These are phyloP conservation scores for Kalanchoe fedtschenkoi DNA, from an alignment of 164 flowering plant species.

Conservation along the genomic window DNA sequence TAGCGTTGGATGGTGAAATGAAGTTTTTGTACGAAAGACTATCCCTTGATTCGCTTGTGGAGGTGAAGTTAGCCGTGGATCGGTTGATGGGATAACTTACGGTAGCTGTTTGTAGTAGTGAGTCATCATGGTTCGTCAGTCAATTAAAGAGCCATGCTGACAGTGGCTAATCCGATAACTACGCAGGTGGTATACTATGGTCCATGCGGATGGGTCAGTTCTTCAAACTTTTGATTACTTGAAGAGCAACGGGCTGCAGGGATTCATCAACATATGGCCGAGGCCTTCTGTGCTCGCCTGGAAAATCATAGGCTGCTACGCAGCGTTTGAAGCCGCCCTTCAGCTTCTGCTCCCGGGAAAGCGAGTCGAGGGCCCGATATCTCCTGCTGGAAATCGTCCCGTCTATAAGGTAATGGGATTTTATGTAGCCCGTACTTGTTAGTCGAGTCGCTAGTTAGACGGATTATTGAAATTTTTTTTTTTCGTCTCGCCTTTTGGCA, in stretches of 20 bases:
- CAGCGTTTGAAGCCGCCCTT: constrained; percentile 85
- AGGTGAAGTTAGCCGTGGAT: not conserved
- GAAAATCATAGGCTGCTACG: constrained; percentile 74
- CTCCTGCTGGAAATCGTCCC: constrained; percentile 80
- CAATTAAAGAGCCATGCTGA: not conserved
- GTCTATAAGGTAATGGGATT: constrained; percentile 60
- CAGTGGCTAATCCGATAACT: not conserved
- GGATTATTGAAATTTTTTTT: not conserved
- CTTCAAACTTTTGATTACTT: constrained; percentile 48
- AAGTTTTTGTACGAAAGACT: not conserved
- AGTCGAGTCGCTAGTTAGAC: not conserved
- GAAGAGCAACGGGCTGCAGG: constrained; percentile 54
- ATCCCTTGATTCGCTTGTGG: not conserved
- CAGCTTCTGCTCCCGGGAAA: constrained; percentile 86
- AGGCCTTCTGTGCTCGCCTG: constrained; percentile 69
- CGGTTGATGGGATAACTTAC: not conserved
- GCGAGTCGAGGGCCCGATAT: constrained; percentile 83
- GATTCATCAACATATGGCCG: constrained; percentile 72
- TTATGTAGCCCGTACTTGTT: not conserved
- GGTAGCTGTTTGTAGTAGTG: not conserved
- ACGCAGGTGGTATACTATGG: constrained; percentile 97
- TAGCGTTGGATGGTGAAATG: not conserved
- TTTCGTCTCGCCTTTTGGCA: constrained; percentile 21
- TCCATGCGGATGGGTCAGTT: constrained; percentile 87
- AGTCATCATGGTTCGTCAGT: not conserved